Conservation (phyloP, 1,139 yeast species). For the Torulaspora globosa region DNA sequence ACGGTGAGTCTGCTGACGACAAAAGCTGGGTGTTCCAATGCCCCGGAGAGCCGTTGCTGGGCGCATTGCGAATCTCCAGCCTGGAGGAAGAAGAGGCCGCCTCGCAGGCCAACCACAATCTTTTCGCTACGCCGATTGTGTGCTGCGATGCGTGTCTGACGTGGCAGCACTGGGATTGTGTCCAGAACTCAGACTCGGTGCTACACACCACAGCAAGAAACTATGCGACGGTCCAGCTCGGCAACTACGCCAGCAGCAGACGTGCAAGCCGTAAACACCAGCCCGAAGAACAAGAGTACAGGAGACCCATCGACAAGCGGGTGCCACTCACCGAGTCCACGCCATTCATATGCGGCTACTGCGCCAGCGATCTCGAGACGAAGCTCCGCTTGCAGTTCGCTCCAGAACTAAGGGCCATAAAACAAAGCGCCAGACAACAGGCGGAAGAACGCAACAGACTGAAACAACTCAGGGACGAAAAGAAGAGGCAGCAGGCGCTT, state of each 20-base stretch:
- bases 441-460: slow-evolving; percentile 25
- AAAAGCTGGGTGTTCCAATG: slow-evolving; percentile 35
- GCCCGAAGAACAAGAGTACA: slow-evolving; percentile 7
- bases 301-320: slow-evolving; percentile 31
- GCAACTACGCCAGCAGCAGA: slow-evolving; percentile 19
- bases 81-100: slow-evolving; percentile 28
- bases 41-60: slow-evolving; percentile 21
- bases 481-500: slow-evolving; percentile 5
- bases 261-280: slow-evolving; percentile 27
- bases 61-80: slow-evolving; percentile 12
- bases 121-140: slow-evolving; percentile 22
- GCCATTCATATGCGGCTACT: slow-evolving; percentile 29
- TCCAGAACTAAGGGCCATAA: slow-evolving; percentile 26
- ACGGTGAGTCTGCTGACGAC: slow-evolving; percentile 23
- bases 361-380: slow-evolving; percentile 25
- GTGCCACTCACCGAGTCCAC: slow-evolving; percentile 22
- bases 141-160: slow-evolving; percentile 35
- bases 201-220: slow-evolving; percentile 14
- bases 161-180: slow-evolving; percentile 37
- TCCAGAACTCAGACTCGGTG: slow-evolving; percentile 11
- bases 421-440: slow-evolving; percentile 27
- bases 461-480: slow-evolving; percentile 1
- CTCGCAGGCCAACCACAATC: slow-evolving; percentile 23
- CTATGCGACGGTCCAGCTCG: slow-evolving; percentile 22
- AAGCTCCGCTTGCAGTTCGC: slow-evolving; percentile 27